A percentile compares a stretch with the other conserved stretches of the same genome.
These are phyloP conservation scores for Kurtzmaniella fragi DNA, from an alignment of 805 yeast genomes.

Conservation along the genomic window DNA sequence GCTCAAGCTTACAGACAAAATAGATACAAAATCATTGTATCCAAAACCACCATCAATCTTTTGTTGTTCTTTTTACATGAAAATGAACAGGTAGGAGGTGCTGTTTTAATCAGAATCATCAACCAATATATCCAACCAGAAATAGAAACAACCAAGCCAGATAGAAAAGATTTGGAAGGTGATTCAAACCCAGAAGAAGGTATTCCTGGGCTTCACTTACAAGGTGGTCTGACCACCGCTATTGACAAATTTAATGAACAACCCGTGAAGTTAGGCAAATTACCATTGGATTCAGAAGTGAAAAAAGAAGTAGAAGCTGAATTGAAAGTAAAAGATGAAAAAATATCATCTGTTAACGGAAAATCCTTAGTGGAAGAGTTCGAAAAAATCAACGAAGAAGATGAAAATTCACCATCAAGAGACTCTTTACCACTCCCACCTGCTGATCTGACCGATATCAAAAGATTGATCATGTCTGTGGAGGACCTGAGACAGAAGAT, in stretches of 20 bases:
- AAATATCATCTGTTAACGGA: slow-evolving; percentile 23
- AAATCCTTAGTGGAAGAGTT: slow-evolving; percentile 37
- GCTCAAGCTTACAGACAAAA: slow-evolving; percentile 71
- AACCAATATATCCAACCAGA: slow-evolving; percentile 72
- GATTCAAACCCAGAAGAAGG: slow-evolving; percentile 51
- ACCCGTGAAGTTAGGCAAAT: slow-evolving; percentile 73
- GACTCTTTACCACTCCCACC: slow-evolving; percentile 84
- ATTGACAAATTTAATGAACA: slow-evolving; percentile 62
- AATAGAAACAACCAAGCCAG: slow-evolving; percentile 38
- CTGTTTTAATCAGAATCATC: slow-evolving; percentile 75
- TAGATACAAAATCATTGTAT: slow-evolving; percentile 69
- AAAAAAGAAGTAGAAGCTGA: slow-evolving; percentile 81
- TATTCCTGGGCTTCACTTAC: slow-evolving; percentile 34
- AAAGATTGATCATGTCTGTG: slow-evolving; percentile 70
- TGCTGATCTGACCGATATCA: slow-evolving; percentile 73
- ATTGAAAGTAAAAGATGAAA: slow-evolving; percentile 71
- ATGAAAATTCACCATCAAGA: slow-evolving; percentile 61
- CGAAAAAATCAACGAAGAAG: slow-evolving; percentile 41
- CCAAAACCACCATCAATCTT: slow-evolving; percentile 80
- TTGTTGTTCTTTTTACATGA: slow-evolving; percentile 84
- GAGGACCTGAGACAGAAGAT: slow-evolving; percentile 79
- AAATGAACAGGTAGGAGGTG: slow-evolving; percentile 89
- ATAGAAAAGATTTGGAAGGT: slow-evolving; percentile 37
- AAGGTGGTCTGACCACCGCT: slow-evolving; percentile 24
- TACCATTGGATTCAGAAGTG: slow-evolving; percentile 84